phyloP scores from a whole-genome alignment of 129 eudicot species.

The Sambucus nigra region DNA sequence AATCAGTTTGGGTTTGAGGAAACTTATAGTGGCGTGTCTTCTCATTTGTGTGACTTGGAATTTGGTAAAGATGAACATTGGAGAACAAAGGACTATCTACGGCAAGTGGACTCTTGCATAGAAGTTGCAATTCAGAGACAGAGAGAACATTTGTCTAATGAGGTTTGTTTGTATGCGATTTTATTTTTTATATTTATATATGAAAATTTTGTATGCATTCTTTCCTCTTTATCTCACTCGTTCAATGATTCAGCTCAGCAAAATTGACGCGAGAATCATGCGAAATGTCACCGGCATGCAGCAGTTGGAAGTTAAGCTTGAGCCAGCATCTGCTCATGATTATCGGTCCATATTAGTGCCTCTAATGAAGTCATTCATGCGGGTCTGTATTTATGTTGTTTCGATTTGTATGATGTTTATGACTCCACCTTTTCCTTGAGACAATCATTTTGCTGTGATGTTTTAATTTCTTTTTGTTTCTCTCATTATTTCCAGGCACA shows the following conservation, averaged over 20 bases:
- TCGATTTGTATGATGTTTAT: neutral
- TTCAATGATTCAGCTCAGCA: slow-evolving; percentile 70
- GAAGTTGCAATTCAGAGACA: slow-evolving; percentile 77
- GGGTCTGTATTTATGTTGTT: slow-evolving; percentile 47
- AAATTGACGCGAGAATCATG: slow-evolving; percentile 76
- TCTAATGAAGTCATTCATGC: slow-evolving; percentile 68
- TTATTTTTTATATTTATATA: slow-evolving; percentile 7
- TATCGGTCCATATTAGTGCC: slow-evolving; percentile 59
- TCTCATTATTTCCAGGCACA: slow-evolving; percentile 45
- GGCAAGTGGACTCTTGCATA: slow-evolving; percentile 64
- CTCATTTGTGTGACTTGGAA: slow-evolving; percentile 59
- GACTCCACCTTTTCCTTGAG: neutral
- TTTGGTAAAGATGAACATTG: slow-evolving; percentile 68
- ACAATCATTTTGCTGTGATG: neutral
- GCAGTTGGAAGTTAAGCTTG: slow-evolving; percentile 77
- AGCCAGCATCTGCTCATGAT: slow-evolving; percentile 59
- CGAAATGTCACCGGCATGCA: slow-evolving; percentile 56
- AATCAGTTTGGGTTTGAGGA: slow-evolving; percentile 64
- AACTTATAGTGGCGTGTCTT: slow-evolving; percentile 34
- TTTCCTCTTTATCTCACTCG: slow-evolving; percentile 28
- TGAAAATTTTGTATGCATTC: slow-evolving; percentile 3
- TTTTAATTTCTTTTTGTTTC: neutral
- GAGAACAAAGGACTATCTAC: slow-evolving; percentile 57
- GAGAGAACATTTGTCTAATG: slow-evolving; percentile 62
- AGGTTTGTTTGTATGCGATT: slow-evolving; percentile 45